These are phyloP conservation scores for Stromatinia cepivora DNA, from an alignment of 2,329 filamentous ascomycete species.

Conservation along the genomic window DNA sequence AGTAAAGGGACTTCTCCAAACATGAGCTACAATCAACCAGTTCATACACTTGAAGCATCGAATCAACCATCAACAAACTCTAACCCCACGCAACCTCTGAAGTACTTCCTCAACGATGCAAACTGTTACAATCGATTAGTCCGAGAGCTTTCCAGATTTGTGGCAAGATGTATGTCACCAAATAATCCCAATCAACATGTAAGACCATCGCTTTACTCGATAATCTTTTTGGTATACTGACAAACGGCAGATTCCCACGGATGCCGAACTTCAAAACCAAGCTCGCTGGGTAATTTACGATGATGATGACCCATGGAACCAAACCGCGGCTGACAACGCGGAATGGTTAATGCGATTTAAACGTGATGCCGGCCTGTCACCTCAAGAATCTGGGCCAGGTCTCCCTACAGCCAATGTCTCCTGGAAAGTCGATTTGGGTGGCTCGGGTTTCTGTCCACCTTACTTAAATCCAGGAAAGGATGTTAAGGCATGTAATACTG, in stretches of 20 bases:
- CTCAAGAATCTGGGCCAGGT: conserved; percentile 51
- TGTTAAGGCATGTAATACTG: conserved; percentile 41
- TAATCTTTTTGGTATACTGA: neutral
- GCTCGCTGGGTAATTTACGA: conserved; percentile 64
- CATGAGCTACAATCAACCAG: conserved; percentile 5
- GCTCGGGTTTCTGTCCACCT: conserved; percentile 57
- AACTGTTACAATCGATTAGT: conserved; percentile 60
- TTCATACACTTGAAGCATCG: conserved; percentile 21
- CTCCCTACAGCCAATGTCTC: conserved; percentile 44
- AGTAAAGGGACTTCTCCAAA: conserved; percentile 2
- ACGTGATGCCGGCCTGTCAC: conserved; percentile 54
- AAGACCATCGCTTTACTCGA: conserved; percentile 19
- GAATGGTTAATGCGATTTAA: conserved; percentile 66
- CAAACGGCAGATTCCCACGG: conserved; percentile 47
- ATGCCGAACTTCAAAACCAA: conserved; percentile 64
- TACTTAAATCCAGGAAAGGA: conserved; percentile 49
- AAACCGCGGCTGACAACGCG: conserved; percentile 62
- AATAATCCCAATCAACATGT: conserved; percentile 60
- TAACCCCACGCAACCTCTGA: conserved; percentile 35
- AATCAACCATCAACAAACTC: conserved; percentile 38
- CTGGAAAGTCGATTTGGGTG: conserved; percentile 53
- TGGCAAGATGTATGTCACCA: conserved; percentile 54
- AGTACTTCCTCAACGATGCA: conserved; percentile 57
- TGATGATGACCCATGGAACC: conserved; percentile 65
- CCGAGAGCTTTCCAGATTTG: conserved; percentile 54